Evolutionary conservation across 139 green algal species (phyloP), one percentile per base, ranked within the genome.

Genomic region (Medakamo hakoo): DNA sequence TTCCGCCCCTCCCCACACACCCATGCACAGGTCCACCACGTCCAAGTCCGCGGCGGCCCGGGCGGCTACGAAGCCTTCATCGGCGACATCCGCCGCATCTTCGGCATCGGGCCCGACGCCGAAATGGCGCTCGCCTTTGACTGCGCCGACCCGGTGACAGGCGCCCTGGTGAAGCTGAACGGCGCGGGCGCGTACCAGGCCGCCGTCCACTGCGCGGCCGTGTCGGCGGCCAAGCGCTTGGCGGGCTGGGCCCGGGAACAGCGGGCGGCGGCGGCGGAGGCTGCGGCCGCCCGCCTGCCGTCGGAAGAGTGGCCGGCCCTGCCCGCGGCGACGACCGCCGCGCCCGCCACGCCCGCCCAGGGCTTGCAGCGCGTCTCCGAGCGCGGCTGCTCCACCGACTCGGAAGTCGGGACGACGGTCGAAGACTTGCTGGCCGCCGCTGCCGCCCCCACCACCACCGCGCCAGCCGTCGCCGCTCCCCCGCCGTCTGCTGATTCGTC

Each of bases 161-260:
- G 60, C 70, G 30, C 49, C 22, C 65, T 73, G 65, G 60, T 81
- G 28, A 73, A 76, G 60, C 72, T 84, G 30, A 69, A 76, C 30
- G 77, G 77, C 25, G 64, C 73, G 22, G 66, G 64, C 0, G 71
- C 77, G 2, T 83, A 74, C 66, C 65, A 83, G 22, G 77, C 77
- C 4, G 77, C 77, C 3, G 73, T 76, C 49, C 73, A 80, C 59
- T 83, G 77, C 59, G 77, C 77, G 22, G 68, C 70, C 22, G 62
- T 83, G 25, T 73, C 71, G 2, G 77, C 77, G 0, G 73, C 77
- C 22, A 71, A 74, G 49, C 73, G 77, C 26, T 40, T 67, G 27
- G 40, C 40, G 9, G 40, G 9, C 60, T 66, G 24, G 9, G 40
- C 40, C 9, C 16, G 9, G 40, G 9, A 9, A 52, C 9, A 52